Evolutionary conservation across 2,329 filamentous ascomycete genomes (phyloP).

Genomic region (Magnaporthiopsis rhizophila): DNA sequence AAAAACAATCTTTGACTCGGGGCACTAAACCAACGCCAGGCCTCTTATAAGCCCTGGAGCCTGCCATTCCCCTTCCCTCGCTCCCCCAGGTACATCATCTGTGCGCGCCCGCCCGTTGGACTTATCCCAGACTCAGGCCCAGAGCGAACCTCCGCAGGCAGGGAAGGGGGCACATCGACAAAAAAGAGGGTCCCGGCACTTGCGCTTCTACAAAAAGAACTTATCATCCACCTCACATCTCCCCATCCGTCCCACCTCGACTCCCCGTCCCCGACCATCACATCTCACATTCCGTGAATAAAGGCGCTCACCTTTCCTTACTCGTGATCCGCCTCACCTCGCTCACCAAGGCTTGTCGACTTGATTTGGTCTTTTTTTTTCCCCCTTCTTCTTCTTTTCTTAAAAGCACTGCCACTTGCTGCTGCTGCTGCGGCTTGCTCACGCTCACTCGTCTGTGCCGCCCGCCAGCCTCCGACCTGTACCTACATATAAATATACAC

Average conservation of each 20-base stretch:
- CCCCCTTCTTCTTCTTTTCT: too few relatives aligned
- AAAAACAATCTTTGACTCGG: conserved; percentile 6
- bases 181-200: conserved; percentile 8
- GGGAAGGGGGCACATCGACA: neutral
- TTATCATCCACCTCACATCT: conserved; percentile 3
- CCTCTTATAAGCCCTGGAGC: neutral
- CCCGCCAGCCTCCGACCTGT: too few relatives aligned
- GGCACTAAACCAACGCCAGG: neutral
- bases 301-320: neutral
- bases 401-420: too few relatives aligned
- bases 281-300: neutral
- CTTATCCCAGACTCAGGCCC: conserved; percentile 2
- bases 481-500: too few relatives aligned
- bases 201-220: conserved; percentile 7
- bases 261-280: conserved; percentile 3
- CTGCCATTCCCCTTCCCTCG: neutral
- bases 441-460: too few relatives aligned
- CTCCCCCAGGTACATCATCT: conserved; percentile 5
- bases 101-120: conserved; percentile 7
- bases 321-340: conserved; percentile 4
- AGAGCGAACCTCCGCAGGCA: neutral
- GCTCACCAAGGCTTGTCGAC: too few relatives aligned
- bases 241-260: neutral
- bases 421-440: too few relatives aligned
- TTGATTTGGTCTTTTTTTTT: too few relatives aligned